phyloP scores from a whole-genome alignment of 2,329 filamentous ascomycete genomes.

The Ophiostoma sp. region DNA sequence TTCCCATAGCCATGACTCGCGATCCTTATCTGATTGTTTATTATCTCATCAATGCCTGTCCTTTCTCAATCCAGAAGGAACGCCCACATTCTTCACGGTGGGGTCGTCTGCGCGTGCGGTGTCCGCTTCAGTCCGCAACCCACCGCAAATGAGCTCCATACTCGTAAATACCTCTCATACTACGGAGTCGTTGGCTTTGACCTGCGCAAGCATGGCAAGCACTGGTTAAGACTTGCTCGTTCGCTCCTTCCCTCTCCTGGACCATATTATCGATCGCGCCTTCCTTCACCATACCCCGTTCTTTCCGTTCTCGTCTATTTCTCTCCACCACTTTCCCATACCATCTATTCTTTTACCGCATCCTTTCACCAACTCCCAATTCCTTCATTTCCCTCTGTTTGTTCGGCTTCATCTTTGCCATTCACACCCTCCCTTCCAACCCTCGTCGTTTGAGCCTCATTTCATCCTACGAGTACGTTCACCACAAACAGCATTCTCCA shows the following conservation, averaged over 20 bases:
- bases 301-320: neutral
- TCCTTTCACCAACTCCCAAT: neutral
- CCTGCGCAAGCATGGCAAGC: too few species aligned
- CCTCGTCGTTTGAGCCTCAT: neutral
- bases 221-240: neutral
- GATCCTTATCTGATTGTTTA: constrained; percentile 12
- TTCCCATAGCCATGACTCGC: neutral
- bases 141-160: constrained; percentile 15
- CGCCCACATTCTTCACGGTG: constrained; percentile 9
- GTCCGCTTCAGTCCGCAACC: constrained; percentile 7
- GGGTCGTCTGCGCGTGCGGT: constrained; percentile 11
- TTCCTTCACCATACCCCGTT: neutral
- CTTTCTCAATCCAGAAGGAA: constrained; percentile 11
- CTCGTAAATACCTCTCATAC: constrained; percentile 9
- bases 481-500: neutral
- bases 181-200: neutral
- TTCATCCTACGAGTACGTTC: neutral
- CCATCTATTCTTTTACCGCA: neutral
- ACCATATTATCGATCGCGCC: neutral
- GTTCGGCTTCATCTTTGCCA: neutral
- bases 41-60: neutral
- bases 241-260: neutral
- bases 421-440: too few species aligned
- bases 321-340: neutral
- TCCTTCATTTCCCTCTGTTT: neutral